Evolutionary conservation across 148 eudicot genomes (phyloP).

Genomic region (Drosera capensis): DNA sequence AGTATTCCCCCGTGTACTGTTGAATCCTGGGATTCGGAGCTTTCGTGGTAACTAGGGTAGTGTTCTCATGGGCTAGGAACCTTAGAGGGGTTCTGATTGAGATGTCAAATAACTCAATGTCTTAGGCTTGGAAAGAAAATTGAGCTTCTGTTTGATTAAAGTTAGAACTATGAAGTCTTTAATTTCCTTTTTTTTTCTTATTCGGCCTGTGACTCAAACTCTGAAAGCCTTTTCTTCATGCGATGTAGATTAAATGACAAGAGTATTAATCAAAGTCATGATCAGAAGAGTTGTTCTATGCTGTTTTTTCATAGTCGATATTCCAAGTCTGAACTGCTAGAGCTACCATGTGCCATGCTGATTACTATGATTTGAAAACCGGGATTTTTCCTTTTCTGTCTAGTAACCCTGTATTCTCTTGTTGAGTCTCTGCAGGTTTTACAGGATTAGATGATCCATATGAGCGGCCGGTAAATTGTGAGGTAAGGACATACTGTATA

Average conservation of each 20-base stretch:
- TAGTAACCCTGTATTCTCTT: background rate
- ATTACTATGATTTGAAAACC: background rate
- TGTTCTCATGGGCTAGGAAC: too few species aligned
- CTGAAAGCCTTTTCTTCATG: background rate
- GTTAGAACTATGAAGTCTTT: too few species aligned
- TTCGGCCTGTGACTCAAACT: background rate
- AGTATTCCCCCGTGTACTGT: too few species aligned
- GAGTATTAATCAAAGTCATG: too few species aligned
- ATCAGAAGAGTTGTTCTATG: background rate
- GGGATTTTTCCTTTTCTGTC: background rate
- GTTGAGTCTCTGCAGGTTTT: conserved; percentile 44
- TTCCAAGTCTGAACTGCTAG: background rate
- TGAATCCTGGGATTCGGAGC: too few species aligned
- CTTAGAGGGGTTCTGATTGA: too few species aligned
- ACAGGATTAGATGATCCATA: conserved; percentile 97
- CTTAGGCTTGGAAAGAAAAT: too few species aligned
- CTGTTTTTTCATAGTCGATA: background rate
- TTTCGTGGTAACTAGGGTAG: too few species aligned
- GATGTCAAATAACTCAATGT: too few species aligned
- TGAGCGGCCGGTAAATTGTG: conserved; percentile 63
- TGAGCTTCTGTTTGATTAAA: too few species aligned
- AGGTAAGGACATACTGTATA: conserved; percentile 29
- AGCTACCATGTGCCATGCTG: background rate
- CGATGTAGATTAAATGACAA: too few species aligned
- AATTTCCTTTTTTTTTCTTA: too few species aligned